A percentile compares a stretch with the other conserved stretches of the same genome.
Evolutionary conservation across 2,329 filamentous ascomycete genomes (phyloP).

Genomic region (Phialocephala sp.): DNA sequence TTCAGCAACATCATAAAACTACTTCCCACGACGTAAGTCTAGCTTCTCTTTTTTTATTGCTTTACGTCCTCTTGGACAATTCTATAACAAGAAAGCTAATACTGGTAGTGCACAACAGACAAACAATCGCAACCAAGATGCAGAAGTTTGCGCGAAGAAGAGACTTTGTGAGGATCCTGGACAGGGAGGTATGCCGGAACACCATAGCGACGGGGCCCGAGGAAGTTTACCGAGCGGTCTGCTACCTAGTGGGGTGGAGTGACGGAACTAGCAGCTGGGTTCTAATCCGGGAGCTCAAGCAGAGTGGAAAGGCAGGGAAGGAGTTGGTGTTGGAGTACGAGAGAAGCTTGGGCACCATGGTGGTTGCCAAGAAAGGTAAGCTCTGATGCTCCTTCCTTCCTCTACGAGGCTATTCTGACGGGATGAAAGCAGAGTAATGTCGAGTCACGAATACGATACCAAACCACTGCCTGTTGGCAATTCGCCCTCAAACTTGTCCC

Average conservation of each 20-base stretch:
- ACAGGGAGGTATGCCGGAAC: background rate
- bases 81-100: too few species aligned
- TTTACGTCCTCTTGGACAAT: too few species aligned
- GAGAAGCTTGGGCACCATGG: background rate
- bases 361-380: background rate
- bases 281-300: background rate
- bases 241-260: background rate
- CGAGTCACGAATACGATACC: background rate
- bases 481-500: too few species aligned
- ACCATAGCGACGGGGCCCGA: background rate
- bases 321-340: background rate
- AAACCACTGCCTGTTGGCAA: too few species aligned
- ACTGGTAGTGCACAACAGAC: too few species aligned
- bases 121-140: too few species aligned
- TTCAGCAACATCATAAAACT: too few species aligned
- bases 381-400: background rate
- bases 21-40: too few species aligned
- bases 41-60: too few species aligned
- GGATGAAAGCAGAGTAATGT: background rate
- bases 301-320: background rate
- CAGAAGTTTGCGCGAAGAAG: too few species aligned
- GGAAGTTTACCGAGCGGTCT: background rate
- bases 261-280: background rate
- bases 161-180: background rate
- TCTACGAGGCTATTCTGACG: background rate